Evolutionary conservation across 2,329 filamentous ascomycete genomes (phyloP), one percentile per base, ranked within the genome.

Genomic region (Exophiala viscosa): DNA sequence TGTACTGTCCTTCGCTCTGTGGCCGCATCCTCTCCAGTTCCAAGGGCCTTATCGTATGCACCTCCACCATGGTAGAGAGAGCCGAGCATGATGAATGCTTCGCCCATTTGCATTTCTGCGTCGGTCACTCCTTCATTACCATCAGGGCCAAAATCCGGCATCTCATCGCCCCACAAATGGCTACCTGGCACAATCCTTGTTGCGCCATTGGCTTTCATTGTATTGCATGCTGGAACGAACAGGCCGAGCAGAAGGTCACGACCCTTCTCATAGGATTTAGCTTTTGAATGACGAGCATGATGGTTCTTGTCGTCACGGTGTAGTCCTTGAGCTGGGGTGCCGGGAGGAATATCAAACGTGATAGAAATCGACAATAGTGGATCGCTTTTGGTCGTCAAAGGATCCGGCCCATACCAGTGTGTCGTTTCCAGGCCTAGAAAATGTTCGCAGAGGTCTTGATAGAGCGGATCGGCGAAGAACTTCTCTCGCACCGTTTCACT

Each of bases 301-400:
- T 71, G 69, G 48, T 69, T 70, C 53, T 71, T 71, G 54, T 72
- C 70, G 49, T 71, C 69, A 4, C 70, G 67, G 47, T 72, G 69
- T 5, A 72, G 61, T 7, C 62, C 59, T 49, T 70, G 69, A 1
- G 69, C 61, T 3, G 60, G 51, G 2, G 64, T 66, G 2, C 67
- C 65, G 0, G 69, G 67, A 5, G 64, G 66, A 1, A 66, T 66
- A 42, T 67, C 65, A 63, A 71, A 69, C 1, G 70, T 67, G 43
- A 70, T 71, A 15, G 68, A 60, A 20, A 70, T 70, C 5, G 67
- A 70, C 5, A 72, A 63, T 1, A 70, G 55, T 2, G 70, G 70
- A 34, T 69, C 61, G 5, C 67, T 69, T 1, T 60, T 67, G 20
- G 67, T 66, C 1, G 64, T 62, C 4, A 60, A 53, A 8, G 67